These are phyloP conservation scores for Meyerozyma smithsonii DNA, from an alignment of 1,139 yeast genomes.

Conservation along the genomic window DNA sequence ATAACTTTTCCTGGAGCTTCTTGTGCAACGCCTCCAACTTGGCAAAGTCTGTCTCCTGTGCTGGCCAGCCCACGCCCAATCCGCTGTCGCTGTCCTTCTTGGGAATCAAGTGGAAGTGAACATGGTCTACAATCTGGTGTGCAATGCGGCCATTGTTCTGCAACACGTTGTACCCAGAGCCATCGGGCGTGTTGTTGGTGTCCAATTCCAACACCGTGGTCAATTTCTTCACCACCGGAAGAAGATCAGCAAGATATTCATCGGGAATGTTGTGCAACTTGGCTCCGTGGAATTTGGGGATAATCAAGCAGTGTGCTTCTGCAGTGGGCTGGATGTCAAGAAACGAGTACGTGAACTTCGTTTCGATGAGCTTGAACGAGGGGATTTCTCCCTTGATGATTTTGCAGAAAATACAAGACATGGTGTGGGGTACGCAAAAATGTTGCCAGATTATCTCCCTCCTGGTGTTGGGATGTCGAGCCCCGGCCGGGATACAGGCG, in stretches of 20 bases:
- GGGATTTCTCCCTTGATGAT: conserved; percentile 94
- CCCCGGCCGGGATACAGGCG: no score
- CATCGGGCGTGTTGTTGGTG: conserved; percentile 52
- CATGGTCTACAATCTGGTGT: conserved; percentile 92
- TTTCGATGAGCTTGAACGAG: conserved; percentile 80
- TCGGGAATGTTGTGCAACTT: conserved; percentile 89
- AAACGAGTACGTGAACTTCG: conserved; percentile 73
- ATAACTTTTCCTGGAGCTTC: conserved; percentile 52
- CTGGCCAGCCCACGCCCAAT: conserved; percentile 87
- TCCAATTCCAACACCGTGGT: conserved; percentile 68
- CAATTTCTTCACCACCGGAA: conserved; percentile 83
- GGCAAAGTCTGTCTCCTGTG: conserved; percentile 69
- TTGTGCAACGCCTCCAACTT: conserved; percentile 64
- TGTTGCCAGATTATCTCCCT: not conserved
- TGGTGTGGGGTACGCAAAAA: not conserved
- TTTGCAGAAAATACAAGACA: conserved; percentile 80
- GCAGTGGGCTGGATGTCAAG: conserved; percentile 91
- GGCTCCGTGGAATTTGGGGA: conserved; percentile 91
- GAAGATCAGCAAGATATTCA: conserved; percentile 75
- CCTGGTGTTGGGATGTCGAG: not conserved
- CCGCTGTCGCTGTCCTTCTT: conserved; percentile 70
- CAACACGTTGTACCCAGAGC: conserved; percentile 79
- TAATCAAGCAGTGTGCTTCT: conserved; percentile 79
- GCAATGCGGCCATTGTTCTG: conserved; percentile 94
- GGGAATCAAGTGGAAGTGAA: conserved; percentile 94